These are phyloP conservation scores for Cucurbitaria berberidis DNA, from an alignment of 2,329 filamentous ascomycete genomes.

Conservation along the genomic window DNA sequence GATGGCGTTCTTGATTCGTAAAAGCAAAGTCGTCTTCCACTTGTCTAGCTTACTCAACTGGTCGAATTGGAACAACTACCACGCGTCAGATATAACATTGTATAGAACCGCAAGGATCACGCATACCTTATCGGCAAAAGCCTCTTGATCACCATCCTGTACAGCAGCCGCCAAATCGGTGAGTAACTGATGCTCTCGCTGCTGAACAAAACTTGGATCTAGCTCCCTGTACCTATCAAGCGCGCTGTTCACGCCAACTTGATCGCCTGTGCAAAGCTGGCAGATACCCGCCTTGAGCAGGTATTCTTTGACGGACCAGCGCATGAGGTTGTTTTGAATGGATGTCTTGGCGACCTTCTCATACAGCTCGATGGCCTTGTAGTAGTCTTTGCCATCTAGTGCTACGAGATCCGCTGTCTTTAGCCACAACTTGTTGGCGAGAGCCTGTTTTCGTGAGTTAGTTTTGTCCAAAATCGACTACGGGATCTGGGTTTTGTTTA, in stretches of 20 bases:
- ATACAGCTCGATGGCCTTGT: constrained; percentile 59
- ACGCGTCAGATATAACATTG: constrained; percentile 4
- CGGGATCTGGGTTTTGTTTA: constrained; percentile 14
- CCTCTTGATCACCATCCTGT: constrained; percentile 78
- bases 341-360: constrained; percentile 81
- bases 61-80: constrained; percentile 79
- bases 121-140: constrained; percentile 74
- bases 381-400: constrained; percentile 77
- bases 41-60: constrained; percentile 93
- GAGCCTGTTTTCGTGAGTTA: constrained; percentile 51
- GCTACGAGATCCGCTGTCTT: constrained; percentile 90
- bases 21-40: constrained; percentile 90
- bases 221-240: constrained; percentile 80
- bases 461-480: constrained; percentile 22
- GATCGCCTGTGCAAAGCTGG: constrained; percentile 77
- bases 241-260: constrained; percentile 78
- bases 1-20: constrained; percentile 83
- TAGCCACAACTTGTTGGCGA: constrained; percentile 92
- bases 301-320: constrained; percentile 81
- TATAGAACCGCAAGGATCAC: constrained; percentile 56
- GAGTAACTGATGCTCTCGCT: constrained; percentile 82
- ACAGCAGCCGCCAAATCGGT: constrained; percentile 77
- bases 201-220: constrained; percentile 69
- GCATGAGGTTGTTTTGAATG: constrained; percentile 79
- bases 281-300: constrained; percentile 93